A percentile compares a stretch with the other conserved stretches of the same genome.
Evolutionary conservation across 192 early-diverging fungal species (phyloP).

Genomic region (Podila horticola): DNA sequence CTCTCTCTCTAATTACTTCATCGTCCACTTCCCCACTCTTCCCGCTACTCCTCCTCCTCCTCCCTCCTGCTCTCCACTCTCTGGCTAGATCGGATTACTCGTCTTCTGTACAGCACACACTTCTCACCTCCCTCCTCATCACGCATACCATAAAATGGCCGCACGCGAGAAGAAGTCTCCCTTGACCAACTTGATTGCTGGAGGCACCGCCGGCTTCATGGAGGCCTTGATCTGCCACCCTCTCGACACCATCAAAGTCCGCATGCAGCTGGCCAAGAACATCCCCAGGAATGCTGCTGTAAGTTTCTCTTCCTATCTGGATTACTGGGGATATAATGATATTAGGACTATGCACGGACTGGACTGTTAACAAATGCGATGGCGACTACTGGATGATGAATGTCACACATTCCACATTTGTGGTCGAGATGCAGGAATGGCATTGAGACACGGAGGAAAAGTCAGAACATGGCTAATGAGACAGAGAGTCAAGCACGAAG

Average conservation of each 20-base stretch:
- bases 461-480: too few relatives aligned
- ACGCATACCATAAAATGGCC: slow-evolving; percentile 18
- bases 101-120: not conserved
- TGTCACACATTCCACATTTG: too few relatives aligned
- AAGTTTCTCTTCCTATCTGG: slow-evolving; percentile 27
- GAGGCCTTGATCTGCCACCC: slow-evolving; percentile 94
- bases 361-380: too few relatives aligned
- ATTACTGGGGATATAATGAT: too few relatives aligned
- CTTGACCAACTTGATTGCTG: slow-evolving; percentile 85
- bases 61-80: too few relatives aligned
- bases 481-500: too few relatives aligned
- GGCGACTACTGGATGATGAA: too few relatives aligned
- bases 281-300: slow-evolving; percentile 63
- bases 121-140: not conserved
- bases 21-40: not conserved
- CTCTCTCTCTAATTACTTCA: not conserved
- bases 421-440: too few relatives aligned
- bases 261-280: slow-evolving; percentile 88
- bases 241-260: slow-evolving; percentile 96
- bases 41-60: not conserved
- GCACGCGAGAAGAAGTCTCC: slow-evolving; percentile 69
- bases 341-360: too few relatives aligned
- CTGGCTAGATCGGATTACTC: not conserved
- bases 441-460: too few relatives aligned
- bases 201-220: slow-evolving; percentile 90